phyloP scores from a whole-genome alignment of 768 basidiomycete genomes.

The Serendipita sp. region DNA sequence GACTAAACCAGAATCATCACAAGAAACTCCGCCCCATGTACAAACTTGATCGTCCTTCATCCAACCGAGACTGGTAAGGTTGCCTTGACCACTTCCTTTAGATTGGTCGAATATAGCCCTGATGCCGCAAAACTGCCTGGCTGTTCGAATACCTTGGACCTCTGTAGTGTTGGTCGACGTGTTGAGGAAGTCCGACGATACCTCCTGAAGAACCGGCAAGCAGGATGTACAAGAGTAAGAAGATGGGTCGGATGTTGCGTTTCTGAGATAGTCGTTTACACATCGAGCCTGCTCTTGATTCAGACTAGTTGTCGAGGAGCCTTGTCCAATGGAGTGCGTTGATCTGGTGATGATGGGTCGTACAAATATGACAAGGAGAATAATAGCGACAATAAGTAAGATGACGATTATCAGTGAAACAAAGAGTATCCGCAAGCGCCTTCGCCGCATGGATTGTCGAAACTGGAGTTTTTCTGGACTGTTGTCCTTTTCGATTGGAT shows the following conservation, averaged over 20 bases:
- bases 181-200: conserved; percentile 19
- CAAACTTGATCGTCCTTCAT: conserved; percentile 29
- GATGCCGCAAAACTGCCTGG: conserved; percentile 33
- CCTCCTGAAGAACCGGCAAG: conserved; percentile 23
- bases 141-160: conserved; percentile 20
- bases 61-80: conserved; percentile 29
- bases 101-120: conserved; percentile 27
- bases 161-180: conserved; percentile 20
- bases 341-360: not conserved
- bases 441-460: not conserved
- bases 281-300: not conserved
- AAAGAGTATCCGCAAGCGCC: not conserved
- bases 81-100: conserved; percentile 22
- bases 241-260: conserved; percentile 28
- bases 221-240: conserved; percentile 32
- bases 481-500: not conserved
- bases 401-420: not conserved
- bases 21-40: conserved; percentile 31
- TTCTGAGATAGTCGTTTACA: not conserved
- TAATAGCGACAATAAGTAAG: not conserved
- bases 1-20: conserved; percentile 26
- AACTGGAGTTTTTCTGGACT: not conserved
- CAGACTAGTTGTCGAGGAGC: not conserved
- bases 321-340: not conserved
- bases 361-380: not conserved